Evolutionary conservation across 1,284 basidiomycete species (phyloP).

Genomic region (Pseudomicrostroma phylloplanum): DNA sequence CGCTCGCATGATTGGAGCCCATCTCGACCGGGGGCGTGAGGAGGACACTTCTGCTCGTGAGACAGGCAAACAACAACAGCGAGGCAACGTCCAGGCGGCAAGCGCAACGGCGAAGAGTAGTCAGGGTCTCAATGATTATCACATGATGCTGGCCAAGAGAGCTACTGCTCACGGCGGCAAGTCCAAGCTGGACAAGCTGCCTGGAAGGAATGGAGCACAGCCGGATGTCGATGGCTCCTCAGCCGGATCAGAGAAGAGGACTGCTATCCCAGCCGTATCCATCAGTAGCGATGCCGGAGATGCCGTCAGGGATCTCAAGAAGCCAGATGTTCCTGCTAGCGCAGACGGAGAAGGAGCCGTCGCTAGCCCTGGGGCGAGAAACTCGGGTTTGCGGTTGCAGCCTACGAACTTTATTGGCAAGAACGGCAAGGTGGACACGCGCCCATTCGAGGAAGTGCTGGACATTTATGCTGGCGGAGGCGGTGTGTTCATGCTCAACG

Average conservation of each 20-base stretch:
- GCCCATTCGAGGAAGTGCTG: conserved; percentile 68
- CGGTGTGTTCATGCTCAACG: conserved; percentile 62
- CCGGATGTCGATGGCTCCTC: conserved; percentile 1
- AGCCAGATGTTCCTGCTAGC: conserved; percentile 20
- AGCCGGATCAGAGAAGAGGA: neutral
- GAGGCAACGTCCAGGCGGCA: neutral
- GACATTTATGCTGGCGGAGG: conserved; percentile 77
- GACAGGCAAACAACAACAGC: conserved; percentile 6
- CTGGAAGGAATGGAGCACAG: conserved; percentile 9
- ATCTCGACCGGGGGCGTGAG: conserved; percentile 21
- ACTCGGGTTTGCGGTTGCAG: conserved; percentile 22
- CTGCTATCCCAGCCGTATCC: conserved; percentile 23
- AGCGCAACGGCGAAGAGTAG: neutral
- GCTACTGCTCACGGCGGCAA: conserved; percentile 1
- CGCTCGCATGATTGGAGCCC: conserved; percentile 47
- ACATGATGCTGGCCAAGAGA: conserved; percentile 15
- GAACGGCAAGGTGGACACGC: conserved; percentile 33
- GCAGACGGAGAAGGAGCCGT: conserved; percentile 30
- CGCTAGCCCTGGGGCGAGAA: conserved; percentile 13
- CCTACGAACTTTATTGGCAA: conserved; percentile 22
- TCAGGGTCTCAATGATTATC: conserved; percentile 10
- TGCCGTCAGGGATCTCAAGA: conserved; percentile 13
- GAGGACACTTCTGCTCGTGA: neutral
- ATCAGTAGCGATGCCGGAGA: conserved; percentile 22
- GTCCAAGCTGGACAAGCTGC: conserved; percentile 11